Base-by-base conservation (phyloP, 306 rosid genomes). In the Sechiopsis laciniata region DNA sequence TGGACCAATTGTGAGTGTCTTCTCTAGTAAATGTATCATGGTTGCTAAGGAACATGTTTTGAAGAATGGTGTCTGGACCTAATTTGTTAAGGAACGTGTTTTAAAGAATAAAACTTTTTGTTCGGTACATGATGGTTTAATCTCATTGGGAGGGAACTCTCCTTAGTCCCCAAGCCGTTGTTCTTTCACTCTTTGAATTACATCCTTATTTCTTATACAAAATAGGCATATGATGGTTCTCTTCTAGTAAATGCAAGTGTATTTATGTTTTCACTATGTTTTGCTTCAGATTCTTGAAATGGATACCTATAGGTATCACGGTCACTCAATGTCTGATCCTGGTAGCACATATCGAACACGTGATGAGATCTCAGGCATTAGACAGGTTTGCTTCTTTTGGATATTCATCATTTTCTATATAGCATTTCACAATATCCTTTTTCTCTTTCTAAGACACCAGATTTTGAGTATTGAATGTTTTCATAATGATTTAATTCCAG, bases 261-360 rank as follows among this genome's bases (percentile, higher is more conserved):
- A 76, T 53, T 67, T 35, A 75, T 24, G 37, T 79, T 7, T 13
- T 82, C 60, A 71, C 75, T 57, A 16, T 59, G 19, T 29, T 74
- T 48, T 73, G 79, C 76, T 80, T 64, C 79, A 95, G 97, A 85
- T 95, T 82, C 97, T 95, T 66, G 99, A 95, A 82, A 88, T 95
- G 99, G 99, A 91, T 80, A 95, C 99, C 10, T 95, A 95, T 64
- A 86, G 99, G 85, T 95, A 95, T 82, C 99, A 95, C 62, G 97
- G 99, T 40, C 99, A 95, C 84, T 91, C 97, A 54, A 91, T 94
- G 99, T 95, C 97, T 79, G 99, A 95, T 85, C 99, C 96, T 74
- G 99, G 99, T 26, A 95, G 97, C 87, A 95, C 99, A 55, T 95
- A 95, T 78, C 92, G 96, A 16, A 89, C 99, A 35, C 96, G 99